These are phyloP conservation scores for Flaveria sonorensis DNA, from an alignment of 129 eudicot species.

Conservation along the genomic window DNA sequence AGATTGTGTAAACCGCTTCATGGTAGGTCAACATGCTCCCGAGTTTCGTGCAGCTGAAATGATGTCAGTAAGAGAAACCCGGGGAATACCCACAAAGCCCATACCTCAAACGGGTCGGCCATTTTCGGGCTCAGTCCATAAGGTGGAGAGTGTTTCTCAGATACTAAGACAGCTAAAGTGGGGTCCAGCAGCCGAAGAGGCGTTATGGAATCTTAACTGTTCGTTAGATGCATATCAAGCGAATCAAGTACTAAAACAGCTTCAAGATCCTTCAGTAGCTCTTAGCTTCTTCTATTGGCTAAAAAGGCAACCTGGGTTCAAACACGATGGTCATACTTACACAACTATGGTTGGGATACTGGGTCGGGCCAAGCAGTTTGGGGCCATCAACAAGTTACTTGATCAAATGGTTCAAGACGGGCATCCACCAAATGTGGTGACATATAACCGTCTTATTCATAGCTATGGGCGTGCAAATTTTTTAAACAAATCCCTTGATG, in stretches of 20 bases:
- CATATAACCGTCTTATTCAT: slow-evolving; percentile 92
- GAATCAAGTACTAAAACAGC: slow-evolving; percentile 88
- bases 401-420: slow-evolving; percentile 89
- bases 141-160: slow-evolving; percentile 62
- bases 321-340: slow-evolving; percentile 92
- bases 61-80: slow-evolving; percentile 42
- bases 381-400: slow-evolving; percentile 66
- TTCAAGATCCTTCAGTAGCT: slow-evolving; percentile 77
- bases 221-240: slow-evolving; percentile 86
- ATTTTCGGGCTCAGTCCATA: slow-evolving; percentile 44
- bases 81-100: slow-evolving; percentile 25
- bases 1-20: slow-evolving; percentile 42
- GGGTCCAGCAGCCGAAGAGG: slow-evolving; percentile 80
- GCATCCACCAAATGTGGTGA: slow-evolving; percentile 84
- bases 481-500: slow-evolving; percentile 71
- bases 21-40: slow-evolving; percentile 44
- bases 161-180: slow-evolving; percentile 67
- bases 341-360: slow-evolving; percentile 99
- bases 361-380: slow-evolving; percentile 88
- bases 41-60: slow-evolving; percentile 37
- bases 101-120: slow-evolving; percentile 49
- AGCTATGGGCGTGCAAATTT: slow-evolving; percentile 96
- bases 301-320: slow-evolving; percentile 71
- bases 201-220: slow-evolving; percentile 64
- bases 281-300: slow-evolving; percentile 88